Conservation (phyloP, 441 rosid species). For the Erodium moschatum region DNA sequence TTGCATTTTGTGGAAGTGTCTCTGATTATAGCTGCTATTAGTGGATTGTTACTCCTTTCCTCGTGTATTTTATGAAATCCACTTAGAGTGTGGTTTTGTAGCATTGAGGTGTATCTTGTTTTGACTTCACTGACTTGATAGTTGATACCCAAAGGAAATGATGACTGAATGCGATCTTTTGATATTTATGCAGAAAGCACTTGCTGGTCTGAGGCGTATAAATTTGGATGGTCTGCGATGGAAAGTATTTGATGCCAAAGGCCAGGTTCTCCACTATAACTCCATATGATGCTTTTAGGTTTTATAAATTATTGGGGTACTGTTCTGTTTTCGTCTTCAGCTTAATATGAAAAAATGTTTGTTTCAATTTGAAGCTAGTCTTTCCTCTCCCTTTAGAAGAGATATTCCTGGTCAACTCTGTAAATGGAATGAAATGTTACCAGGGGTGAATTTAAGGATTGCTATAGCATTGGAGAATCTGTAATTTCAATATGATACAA, state of each 20-base stretch:
- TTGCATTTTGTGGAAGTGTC: background rate
- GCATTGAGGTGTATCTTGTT: background rate
- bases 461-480: background rate
- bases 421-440: background rate
- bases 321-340: background rate
- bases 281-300: background rate
- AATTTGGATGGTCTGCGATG: conserved; percentile 87
- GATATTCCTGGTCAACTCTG: background rate
- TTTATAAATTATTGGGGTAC: background rate
- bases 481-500: background rate
- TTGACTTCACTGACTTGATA: too few relatives aligned
- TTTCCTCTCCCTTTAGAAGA: background rate
- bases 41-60: background rate
- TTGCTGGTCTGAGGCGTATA: conserved; percentile 87
- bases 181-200: conserved; percentile 62
- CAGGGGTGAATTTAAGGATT: too few relatives aligned
- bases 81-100: background rate
- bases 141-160: conserved; percentile 3
- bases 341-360: background rate
- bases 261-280: conserved; percentile 49
- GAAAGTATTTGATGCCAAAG: conserved; percentile 97
- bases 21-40: background rate
- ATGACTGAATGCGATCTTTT: background rate
- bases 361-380: background rate
- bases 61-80: too few relatives aligned